These are phyloP conservation scores for Seiridium cupressi DNA, from an alignment of 2,329 filamentous ascomycete species.

Conservation along the genomic window DNA sequence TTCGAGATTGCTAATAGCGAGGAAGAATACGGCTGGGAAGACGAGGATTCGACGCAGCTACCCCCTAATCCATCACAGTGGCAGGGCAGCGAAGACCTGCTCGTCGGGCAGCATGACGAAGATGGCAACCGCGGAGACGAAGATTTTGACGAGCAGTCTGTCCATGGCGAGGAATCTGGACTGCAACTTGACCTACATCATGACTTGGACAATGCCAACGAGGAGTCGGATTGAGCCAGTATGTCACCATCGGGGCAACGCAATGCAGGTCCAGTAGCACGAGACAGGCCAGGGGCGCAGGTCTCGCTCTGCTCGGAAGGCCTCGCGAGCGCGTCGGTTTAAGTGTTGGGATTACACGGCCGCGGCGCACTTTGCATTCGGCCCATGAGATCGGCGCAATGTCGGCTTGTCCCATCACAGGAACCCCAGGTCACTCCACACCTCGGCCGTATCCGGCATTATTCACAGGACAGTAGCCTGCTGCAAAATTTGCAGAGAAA, in stretches of 20 bases:
- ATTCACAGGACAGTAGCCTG: slow-evolving; percentile 21
- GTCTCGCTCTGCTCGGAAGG: background rate
- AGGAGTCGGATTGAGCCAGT: background rate
- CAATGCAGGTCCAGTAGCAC: background rate
- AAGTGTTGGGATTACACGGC: background rate
- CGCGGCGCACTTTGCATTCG: background rate
- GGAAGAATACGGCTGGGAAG: slow-evolving; percentile 70
- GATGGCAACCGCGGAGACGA: slow-evolving; percentile 12
- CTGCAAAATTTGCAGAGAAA: background rate
- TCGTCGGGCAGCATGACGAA: slow-evolving; percentile 41
- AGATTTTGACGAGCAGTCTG: slow-evolving; percentile 3
- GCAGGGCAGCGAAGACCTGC: slow-evolving; percentile 65
- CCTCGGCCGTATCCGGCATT: slow-evolving; percentile 22
- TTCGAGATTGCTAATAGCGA: slow-evolving; percentile 62
- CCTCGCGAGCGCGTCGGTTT: background rate
- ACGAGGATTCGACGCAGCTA: slow-evolving; percentile 61
- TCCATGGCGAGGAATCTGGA: background rate
- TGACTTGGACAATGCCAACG: background rate
- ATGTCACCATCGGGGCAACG: background rate
- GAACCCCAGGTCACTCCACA: slow-evolving; percentile 20
- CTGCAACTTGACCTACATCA: background rate
- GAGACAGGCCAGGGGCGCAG: background rate
- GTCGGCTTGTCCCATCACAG: slow-evolving; percentile 17
- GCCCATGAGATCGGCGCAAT: slow-evolving; percentile 20
- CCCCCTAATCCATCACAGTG: slow-evolving; percentile 63